Percentiles rank a stretch among this genome's conserved stretches.
These are phyloP conservation scores for Aotearoamyces nothofagi DNA, from an alignment of 2,329 filamentous ascomycete genomes.

Conservation along the genomic window DNA sequence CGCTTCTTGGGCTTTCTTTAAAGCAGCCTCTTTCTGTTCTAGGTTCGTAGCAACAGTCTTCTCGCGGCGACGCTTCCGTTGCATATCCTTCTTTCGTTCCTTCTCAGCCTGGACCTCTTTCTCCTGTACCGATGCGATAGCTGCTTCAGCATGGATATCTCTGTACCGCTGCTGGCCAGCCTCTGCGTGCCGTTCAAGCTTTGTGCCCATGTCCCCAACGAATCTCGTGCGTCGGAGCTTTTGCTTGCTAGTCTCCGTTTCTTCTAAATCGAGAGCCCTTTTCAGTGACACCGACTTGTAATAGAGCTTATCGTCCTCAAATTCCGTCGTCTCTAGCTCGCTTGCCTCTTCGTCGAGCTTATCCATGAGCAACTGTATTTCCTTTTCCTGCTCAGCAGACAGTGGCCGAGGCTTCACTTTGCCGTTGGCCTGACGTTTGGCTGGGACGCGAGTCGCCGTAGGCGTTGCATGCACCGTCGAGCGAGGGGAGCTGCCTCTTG, in stretches of 20 bases:
- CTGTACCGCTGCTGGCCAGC: constrained; percentile 65
- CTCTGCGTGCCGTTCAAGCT: constrained; percentile 52
- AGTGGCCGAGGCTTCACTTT: constrained; percentile 39
- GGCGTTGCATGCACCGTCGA: constrained; percentile 32
- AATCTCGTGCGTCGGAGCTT: constrained; percentile 47
- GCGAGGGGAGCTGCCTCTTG: constrained; percentile 24
- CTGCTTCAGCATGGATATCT: constrained; percentile 62
- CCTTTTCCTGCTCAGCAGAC: constrained; percentile 47
- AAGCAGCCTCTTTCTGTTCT: constrained; percentile 73
- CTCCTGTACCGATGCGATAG: constrained; percentile 73
- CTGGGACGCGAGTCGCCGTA: constrained; percentile 25
- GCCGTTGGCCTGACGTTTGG: constrained; percentile 22
- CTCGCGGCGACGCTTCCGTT: constrained; percentile 86
- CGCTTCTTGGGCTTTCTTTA: constrained; percentile 63
- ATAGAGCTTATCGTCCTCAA: constrained; percentile 30
- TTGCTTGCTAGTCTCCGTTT: constrained; percentile 45
- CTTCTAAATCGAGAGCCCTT: constrained; percentile 51
- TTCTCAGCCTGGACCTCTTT: constrained; percentile 90
- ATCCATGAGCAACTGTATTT: constrained; percentile 50
- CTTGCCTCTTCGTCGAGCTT: constrained; percentile 41
- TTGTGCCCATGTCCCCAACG: constrained; percentile 39
- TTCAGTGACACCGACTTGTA: constrained; percentile 47
- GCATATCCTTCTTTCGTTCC: constrained; percentile 99
- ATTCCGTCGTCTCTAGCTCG: constrained; percentile 37
- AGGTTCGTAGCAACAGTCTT: constrained; percentile 91